A percentile compares a stretch with the other conserved stretches of the same genome.
phyloP scores from a whole-genome alignment of 495 filamentous ascomycete genomes.

The Neurospora sp. region DNA sequence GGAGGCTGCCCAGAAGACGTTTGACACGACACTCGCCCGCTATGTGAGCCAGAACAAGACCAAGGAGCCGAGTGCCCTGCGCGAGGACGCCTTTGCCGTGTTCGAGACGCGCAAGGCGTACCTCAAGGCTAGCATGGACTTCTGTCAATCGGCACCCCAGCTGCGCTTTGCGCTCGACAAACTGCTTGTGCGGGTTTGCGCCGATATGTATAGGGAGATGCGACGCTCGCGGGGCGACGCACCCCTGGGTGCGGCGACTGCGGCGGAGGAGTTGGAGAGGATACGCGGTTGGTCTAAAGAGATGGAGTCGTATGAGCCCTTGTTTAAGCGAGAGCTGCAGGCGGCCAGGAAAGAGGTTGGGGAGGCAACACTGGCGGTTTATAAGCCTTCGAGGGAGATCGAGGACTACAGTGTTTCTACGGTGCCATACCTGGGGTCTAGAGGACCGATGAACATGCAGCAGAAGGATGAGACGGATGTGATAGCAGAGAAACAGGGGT shows the following conservation, averaged over 20 bases:
- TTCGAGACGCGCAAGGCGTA: slow-evolving; percentile 90
- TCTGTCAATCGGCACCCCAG: slow-evolving; percentile 76
- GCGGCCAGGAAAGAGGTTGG: slow-evolving; percentile 74
- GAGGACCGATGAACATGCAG: slow-evolving; percentile 49
- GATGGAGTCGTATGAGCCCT: slow-evolving; percentile 73
- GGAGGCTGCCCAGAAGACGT: slow-evolving; percentile 71
- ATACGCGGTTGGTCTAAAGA: slow-evolving; percentile 86
- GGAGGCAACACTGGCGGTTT: slow-evolving; percentile 57
- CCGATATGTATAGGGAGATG: slow-evolving; percentile 81
- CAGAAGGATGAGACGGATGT: slow-evolving; percentile 35
- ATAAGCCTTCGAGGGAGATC: slow-evolving; percentile 76
- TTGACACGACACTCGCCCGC: slow-evolving; percentile 67
- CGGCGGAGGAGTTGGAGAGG: slow-evolving; percentile 66
- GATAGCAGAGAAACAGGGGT: slow-evolving; percentile 78
- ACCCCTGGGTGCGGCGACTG: not conserved
- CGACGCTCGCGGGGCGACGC: slow-evolving; percentile 51
- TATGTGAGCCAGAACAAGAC: slow-evolving; percentile 80
- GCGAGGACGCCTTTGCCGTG: slow-evolving; percentile 93
- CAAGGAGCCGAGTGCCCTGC: slow-evolving; percentile 79
- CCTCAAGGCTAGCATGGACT: slow-evolving; percentile 86
- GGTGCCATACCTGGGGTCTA: slow-evolving; percentile 70
- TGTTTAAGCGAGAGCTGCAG: slow-evolving; percentile 70
- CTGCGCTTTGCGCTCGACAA: slow-evolving; percentile 71
- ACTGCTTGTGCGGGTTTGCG: slow-evolving; percentile 72
- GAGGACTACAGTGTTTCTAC: slow-evolving; percentile 87